These are phyloP conservation scores for Boechera stricta DNA, from an alignment of 345 rosid species.

Conservation along the genomic window DNA sequence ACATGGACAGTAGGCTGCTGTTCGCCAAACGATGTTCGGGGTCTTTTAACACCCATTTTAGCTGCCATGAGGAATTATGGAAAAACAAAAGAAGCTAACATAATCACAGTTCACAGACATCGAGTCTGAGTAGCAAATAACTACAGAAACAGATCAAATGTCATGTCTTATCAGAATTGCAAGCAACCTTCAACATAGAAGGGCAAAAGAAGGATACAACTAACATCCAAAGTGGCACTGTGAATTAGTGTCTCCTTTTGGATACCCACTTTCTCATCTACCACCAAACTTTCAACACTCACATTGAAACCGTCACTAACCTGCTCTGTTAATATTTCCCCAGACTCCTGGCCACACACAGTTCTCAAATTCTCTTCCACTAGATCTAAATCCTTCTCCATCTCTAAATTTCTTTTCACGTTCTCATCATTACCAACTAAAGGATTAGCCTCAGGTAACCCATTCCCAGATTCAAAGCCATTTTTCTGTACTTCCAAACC, in stretches of 20 bases:
- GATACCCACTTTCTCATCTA: slow-evolving; percentile 42
- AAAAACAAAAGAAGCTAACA: slow-evolving; percentile 37
- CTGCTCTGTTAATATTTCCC: slow-evolving; percentile 43
- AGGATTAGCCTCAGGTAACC: slow-evolving; percentile 48
- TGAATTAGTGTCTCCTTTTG: slow-evolving; percentile 43
- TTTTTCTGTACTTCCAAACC: slow-evolving; percentile 47
- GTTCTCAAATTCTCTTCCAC: slow-evolving; percentile 41
- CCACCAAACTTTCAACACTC: slow-evolving; percentile 50
- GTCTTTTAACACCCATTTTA: slow-evolving; percentile 67
- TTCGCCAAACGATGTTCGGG: slow-evolving; percentile 54
- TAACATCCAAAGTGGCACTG: slow-evolving; percentile 48
- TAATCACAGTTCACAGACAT: slow-evolving; percentile 28
- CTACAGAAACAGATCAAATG: slow-evolving; percentile 9
- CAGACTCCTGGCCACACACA: slow-evolving; percentile 37
- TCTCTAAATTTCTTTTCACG: slow-evolving; percentile 13
- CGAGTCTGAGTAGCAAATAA: slow-evolving; percentile 6
- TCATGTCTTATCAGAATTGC: not conserved
- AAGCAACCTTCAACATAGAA: slow-evolving; percentile 30
- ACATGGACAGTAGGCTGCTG: slow-evolving; percentile 79
- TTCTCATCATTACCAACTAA: slow-evolving; percentile 33
- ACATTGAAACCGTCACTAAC: slow-evolving; percentile 47
- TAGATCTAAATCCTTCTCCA: slow-evolving; percentile 41
- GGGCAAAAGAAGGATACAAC: slow-evolving; percentile 62
- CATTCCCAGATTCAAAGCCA: slow-evolving; percentile 43
- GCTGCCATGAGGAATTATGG: slow-evolving; percentile 66